phyloP scores from a whole-genome alignment of 306 rosid species.

The Phaseolus lunatus region DNA sequence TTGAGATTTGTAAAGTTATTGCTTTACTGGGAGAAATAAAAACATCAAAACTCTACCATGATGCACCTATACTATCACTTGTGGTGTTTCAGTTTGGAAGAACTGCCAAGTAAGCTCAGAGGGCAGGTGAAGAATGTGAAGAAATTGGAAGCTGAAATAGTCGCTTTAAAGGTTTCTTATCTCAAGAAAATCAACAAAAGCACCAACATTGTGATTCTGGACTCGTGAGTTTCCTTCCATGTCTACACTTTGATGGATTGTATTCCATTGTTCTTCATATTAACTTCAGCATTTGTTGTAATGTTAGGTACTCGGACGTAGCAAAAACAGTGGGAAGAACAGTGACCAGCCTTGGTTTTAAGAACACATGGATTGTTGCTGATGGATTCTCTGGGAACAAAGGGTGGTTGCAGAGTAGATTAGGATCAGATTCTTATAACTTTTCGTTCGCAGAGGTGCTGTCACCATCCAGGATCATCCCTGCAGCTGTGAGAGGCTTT shows the following conservation, averaged over 20 bases:
- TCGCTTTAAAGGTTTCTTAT: conserved; percentile 80
- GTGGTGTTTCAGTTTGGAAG: conserved; percentile 75
- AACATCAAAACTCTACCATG: not conserved
- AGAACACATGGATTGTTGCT: conserved; percentile 72
- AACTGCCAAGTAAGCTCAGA: conserved; percentile 76
- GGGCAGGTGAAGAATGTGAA: conserved; percentile 79
- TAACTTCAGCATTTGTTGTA: not conserved
- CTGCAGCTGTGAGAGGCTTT: conserved; percentile 61
- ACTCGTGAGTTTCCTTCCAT: conserved; percentile 66
- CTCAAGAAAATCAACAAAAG: conserved; percentile 88
- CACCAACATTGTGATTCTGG: conserved; percentile 74
- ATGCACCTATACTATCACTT: conserved; percentile 9
- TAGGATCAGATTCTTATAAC: conserved; percentile 83
- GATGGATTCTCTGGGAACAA: conserved; percentile 90
- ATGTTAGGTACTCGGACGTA: conserved; percentile 75
- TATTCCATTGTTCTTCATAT: not conserved
- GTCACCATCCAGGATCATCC: conserved; percentile 85
- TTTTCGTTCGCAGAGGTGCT: conserved; percentile 80
- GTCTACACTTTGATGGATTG: not conserved
- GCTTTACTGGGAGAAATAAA: not conserved
- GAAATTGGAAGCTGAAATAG: conserved; percentile 91
- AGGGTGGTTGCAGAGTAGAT: conserved; percentile 94
- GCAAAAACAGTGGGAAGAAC: conserved; percentile 84
- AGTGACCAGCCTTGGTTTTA: conserved; percentile 71
- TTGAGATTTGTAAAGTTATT: too few species aligned